Evolutionary conservation across 768 basidiomycete genomes (phyloP).

Genomic region (Boletus rubescentipes): DNA sequence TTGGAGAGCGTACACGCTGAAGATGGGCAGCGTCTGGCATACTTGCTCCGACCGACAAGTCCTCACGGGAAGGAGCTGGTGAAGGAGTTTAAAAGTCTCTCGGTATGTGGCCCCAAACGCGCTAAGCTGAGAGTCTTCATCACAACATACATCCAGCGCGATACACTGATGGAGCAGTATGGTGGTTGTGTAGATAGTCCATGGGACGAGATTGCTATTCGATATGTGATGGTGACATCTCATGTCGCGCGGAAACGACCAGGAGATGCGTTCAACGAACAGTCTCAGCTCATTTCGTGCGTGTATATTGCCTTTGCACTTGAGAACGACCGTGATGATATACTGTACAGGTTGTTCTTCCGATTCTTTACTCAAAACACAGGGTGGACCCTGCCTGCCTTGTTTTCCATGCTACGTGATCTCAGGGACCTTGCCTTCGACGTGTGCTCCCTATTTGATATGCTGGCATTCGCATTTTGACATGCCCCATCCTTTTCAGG

Average conservation of each 20-base stretch:
- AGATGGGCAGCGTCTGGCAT: constrained; percentile 69
- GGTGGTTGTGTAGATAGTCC: constrained; percentile 66
- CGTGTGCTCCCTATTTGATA: constrained; percentile 41
- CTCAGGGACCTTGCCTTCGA: constrained; percentile 84
- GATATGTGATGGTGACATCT: constrained; percentile 74
- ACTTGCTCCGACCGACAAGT: constrained; percentile 72
- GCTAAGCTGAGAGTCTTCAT: background rate
- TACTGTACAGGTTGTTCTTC: constrained; percentile 58
- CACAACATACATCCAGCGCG: constrained; percentile 38
- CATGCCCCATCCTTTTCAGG: constrained; percentile 37
- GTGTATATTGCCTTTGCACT: constrained; percentile 29
- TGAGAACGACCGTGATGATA: background rate
- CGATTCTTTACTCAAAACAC: constrained; percentile 78
- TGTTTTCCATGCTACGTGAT: constrained; percentile 81
- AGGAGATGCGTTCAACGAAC: constrained; percentile 78
- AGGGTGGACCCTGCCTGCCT: constrained; percentile 82
- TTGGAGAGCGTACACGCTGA: constrained; percentile 59
- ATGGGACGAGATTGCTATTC: constrained; percentile 86
- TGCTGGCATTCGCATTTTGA: background rate
- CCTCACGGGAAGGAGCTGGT: constrained; percentile 75
- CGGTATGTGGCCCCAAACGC: constrained; percentile 33
- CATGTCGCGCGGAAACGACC: constrained; percentile 66
- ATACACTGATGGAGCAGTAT: constrained; percentile 30
- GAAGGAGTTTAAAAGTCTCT: constrained; percentile 64
- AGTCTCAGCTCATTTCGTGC: constrained; percentile 73